Base-by-base conservation (phyloP, 2,329 filamentous ascomycete genomes). In the Chaetomiaceae sp. region DNA sequence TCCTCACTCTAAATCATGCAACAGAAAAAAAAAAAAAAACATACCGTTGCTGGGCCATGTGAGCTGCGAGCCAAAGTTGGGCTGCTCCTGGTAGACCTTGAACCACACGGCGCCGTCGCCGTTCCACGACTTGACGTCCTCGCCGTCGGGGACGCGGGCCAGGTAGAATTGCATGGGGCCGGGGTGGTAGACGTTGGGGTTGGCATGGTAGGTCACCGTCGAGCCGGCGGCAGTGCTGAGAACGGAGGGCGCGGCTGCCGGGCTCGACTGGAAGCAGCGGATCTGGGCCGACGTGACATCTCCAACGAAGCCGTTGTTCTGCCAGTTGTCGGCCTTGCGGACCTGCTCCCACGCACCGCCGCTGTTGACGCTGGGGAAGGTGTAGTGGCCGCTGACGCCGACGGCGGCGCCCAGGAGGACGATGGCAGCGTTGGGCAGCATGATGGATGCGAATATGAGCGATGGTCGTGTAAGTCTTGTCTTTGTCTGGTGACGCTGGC, bases 301-400 rank as follows among this genome's bases (percentile, higher is more conserved):
- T n/a, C 68, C 70, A 34, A 75, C 71, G 51, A 70, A 71, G 10
- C 66, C 68, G 51, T 75, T 75, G 59, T 59, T 64, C 56, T 75
- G 70, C 56, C 65, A 74, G 60, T 75, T 74, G 41, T 70, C 67
- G 17, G 72, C 73, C 58, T 67, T 68, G 27, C 72, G 65, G 26
- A 74, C 67, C 19, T 68, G 64, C 41, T 67, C 64, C 72, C 72
- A 75, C 56, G 73, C 69, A 37, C 30, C 51, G 3, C 63, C 65
- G 26, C 53, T 50, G 19, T 60, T 52, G 26, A 67, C 59, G 34
- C 63, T 64, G 11, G 67, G 68, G 54, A 70, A 65, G 24, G 64
- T 65, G 50, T 71, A 58, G 45, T 58, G 56, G 37, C 44, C 53
- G 46, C 42, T 53, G 49, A 41, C 54, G 42, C 50, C 39, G 24